Percentiles rank a stretch among this genome's conserved stretches.
phyloP scores from a whole-genome alignment of 306 rosid species.

The Vachellia collinsii region DNA sequence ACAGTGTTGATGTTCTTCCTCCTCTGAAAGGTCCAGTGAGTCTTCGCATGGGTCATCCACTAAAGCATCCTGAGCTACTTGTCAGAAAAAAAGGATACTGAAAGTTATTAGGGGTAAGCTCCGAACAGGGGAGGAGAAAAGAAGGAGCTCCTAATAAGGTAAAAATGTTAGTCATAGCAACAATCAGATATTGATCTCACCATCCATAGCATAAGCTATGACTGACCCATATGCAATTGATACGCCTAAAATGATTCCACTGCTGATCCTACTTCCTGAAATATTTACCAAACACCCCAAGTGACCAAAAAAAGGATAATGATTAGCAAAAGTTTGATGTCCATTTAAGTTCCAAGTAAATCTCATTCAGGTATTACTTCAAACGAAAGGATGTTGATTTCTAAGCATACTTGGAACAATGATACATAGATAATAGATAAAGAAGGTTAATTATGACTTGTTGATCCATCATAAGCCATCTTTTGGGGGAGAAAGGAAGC shows the following conservation, averaged over 20 bases:
- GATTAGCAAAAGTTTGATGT: constrained; percentile 10
- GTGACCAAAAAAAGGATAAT: constrained; percentile 22
- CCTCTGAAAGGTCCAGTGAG: constrained; percentile 42
- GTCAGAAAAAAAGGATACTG: constrained; percentile 26
- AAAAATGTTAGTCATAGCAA: constrained; percentile 37
- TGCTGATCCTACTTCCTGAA: constrained; percentile 50
- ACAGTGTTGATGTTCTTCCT: constrained; percentile 38
- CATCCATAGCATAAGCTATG: constrained; percentile 67
- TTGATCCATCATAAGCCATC: background rate
- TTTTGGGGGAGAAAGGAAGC: constrained; percentile 8
- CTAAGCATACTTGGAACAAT: constrained; percentile 10
- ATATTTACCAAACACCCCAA: constrained; percentile 27
- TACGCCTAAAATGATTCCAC: constrained; percentile 55
- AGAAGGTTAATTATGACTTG: background rate
- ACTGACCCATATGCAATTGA: constrained; percentile 54
- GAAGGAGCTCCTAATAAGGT: constrained; percentile 5
- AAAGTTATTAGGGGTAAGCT: constrained; percentile 14
- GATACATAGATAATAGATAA: background rate
- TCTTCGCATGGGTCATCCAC: constrained; percentile 39
- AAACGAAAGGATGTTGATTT: background rate
- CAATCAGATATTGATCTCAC: constrained; percentile 51
- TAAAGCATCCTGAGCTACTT: constrained; percentile 55
- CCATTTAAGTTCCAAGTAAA: constrained; percentile 11
- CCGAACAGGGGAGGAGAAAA: constrained; percentile 3
- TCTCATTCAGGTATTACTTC: constrained; percentile 29